phyloP scores from a whole-genome alignment of 495 filamentous ascomycete genomes.

The Entonaema liquescens region DNA sequence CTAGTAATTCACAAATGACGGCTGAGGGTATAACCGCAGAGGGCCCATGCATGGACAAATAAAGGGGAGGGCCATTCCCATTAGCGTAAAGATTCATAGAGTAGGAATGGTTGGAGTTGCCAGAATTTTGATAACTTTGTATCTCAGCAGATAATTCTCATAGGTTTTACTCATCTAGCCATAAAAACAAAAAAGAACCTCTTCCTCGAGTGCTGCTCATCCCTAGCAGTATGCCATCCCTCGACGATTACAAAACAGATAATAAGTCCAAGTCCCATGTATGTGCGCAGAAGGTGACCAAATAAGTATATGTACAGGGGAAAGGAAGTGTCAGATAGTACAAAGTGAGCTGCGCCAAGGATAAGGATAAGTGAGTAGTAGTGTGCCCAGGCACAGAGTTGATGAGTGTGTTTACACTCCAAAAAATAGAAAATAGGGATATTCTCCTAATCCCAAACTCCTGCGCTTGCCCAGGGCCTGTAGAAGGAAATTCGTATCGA shows the following conservation, averaged over 20 bases:
- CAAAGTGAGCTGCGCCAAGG: constrained; percentile 14
- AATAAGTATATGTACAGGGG: constrained; percentile 38
- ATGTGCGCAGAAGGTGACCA: constrained; percentile 28
- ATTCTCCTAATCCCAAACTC: constrained; percentile 33
- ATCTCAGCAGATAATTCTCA: constrained; percentile 14
- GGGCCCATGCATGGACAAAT: too few species aligned
- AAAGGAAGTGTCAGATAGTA: constrained; percentile 23
- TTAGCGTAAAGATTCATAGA: too few species aligned
- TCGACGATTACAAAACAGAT: constrained; percentile 35
- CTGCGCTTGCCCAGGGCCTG: constrained; percentile 34
- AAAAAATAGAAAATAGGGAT: constrained; percentile 24
- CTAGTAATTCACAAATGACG: too few species aligned
- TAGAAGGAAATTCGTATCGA: constrained; percentile 41
- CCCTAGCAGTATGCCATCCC: constrained; percentile 18
- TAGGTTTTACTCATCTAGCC: constrained; percentile 34
- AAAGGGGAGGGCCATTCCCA: too few species aligned
- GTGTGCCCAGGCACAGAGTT: constrained; percentile 1
- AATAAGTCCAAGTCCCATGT: constrained; percentile 27
- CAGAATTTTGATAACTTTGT: too few species aligned
- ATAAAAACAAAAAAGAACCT: constrained; percentile 21
- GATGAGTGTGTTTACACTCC: constrained; percentile 5
- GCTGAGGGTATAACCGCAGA: too few species aligned
- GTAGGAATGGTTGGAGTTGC: too few species aligned
- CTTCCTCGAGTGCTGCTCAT: constrained; percentile 11
- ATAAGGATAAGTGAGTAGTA: constrained; percentile 6